Evolutionary conservation across 257 asterid genomes (phyloP), one percentile per base, ranked within the genome.

Genomic region (Capsicum baccatum): DNA sequence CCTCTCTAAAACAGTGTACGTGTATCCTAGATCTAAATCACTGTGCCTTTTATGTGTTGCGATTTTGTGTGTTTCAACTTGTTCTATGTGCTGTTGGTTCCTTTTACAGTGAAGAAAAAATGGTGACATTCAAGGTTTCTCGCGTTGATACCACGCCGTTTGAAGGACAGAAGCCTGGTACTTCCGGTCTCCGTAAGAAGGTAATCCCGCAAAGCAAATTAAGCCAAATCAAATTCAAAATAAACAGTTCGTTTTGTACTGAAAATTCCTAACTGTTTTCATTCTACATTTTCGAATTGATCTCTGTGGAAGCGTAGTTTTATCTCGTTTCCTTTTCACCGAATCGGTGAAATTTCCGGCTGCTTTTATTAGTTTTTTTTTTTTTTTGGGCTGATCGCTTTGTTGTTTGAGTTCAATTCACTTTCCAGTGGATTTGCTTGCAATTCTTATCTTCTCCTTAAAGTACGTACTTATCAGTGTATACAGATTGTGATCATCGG

Each of bases 101-200:
- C 42, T 76, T 52, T 76, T 50, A 47, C 63, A 52, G 68, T 50
- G 21, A n/a, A 26, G 71, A 88, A 84, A 73, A 96, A 39, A 4
- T 96, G 98, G 94, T 71, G 90, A 74, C 85, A 83, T 96, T 96
- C 89, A 90, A 79, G 86, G 95, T 93, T 87, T 26, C 88, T 55
- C 93, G 92, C 63, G 91, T 96, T 17, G 90, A 91, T 82, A 94
- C 98, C 33, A 91, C 91, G 35, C 98, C 98, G 7, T 85, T 91
- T 56, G 98, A 96, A n/a, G 99, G 99, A 37, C 98, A 96, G 90
- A 94, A 94, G 60, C 99, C 98, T 66, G 98, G 99, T 42, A 96
- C 99, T 47, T 96, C 99, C 80, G 98, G 98, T 79, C 95, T 94
- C 55, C 88, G 98, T 84, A 96, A 96, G 91, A 96, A 94, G 97